phyloP scores from a whole-genome alignment of 805 yeast species.

The Candida quercuum region DNA sequence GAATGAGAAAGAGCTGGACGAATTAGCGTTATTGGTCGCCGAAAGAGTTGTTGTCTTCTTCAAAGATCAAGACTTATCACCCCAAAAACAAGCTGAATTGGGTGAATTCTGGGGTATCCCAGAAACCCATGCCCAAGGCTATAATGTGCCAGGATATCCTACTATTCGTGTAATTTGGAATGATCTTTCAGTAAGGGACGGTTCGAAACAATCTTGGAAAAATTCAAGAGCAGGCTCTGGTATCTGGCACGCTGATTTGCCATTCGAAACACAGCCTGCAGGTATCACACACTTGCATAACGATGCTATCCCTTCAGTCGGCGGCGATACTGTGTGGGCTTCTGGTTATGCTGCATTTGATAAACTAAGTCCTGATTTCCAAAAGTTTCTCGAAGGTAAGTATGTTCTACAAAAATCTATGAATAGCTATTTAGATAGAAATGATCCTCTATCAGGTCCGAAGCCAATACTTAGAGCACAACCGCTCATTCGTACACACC shows the following conservation, averaged over 20 bases:
- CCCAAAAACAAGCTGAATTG: conserved; percentile 13
- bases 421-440: conserved; percentile 33
- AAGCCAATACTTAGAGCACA: conserved; percentile 45
- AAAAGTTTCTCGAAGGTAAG: conserved; percentile 47
- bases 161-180: conserved; percentile 30
- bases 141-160: conserved; percentile 37
- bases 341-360: conserved; percentile 57
- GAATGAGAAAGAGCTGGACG: conserved; percentile 39
- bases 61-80: conserved; percentile 14
- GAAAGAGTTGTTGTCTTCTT: conserved; percentile 49
- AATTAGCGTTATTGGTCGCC: conserved; percentile 41
- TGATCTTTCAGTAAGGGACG: not conserved
- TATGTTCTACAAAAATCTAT: conserved; percentile 38
- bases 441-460: conserved; percentile 40
- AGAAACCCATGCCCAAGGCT: too few species aligned
- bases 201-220: conserved; percentile 28
- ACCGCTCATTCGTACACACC: conserved; percentile 55
- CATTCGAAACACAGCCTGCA: conserved; percentile 49
- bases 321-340: conserved; percentile 53
- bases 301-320: conserved; percentile 44
- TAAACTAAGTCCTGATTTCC: conserved; percentile 45
- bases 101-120: conserved; percentile 14
- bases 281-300: conserved; percentile 48
- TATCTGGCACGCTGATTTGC: conserved; percentile 48
- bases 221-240: conserved; percentile 21